Conservation (phyloP, 352 stramenopile species). For the Globisporangium uncinulatum region DNA sequence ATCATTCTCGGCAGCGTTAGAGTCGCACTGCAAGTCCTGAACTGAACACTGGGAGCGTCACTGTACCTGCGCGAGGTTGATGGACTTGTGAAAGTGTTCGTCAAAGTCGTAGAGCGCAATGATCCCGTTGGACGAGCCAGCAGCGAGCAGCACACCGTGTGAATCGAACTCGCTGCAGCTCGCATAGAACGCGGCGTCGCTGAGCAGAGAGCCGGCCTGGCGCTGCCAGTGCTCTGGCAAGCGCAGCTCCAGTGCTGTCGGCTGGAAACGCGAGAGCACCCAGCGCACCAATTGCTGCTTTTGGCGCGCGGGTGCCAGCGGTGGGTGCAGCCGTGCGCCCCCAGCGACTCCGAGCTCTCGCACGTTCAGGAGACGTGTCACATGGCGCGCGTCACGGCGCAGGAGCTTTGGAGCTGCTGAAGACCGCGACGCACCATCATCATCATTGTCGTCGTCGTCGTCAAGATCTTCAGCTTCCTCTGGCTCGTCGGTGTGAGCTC, state of each 20-base stretch:
- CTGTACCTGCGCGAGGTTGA: conserved; percentile 43
- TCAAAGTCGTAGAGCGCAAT: conserved; percentile 80
- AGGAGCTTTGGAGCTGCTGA: conserved; percentile 1
- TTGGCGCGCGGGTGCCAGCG: conserved; percentile 22
- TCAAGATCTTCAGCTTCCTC: background rate
- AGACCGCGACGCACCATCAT: background rate
- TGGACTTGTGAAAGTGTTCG: conserved; percentile 54
- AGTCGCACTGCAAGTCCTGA: background rate
- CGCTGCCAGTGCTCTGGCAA: conserved; percentile 40
- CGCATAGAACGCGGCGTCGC: conserved; percentile 33
- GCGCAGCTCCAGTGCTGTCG: conserved; percentile 34
- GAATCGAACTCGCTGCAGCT: conserved; percentile 70
- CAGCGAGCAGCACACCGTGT: conserved; percentile 57
- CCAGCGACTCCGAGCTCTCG: conserved; percentile 30
- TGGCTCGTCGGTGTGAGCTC: background rate
- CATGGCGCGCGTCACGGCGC: conserved; percentile 17
- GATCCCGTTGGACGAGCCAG: conserved; percentile 57
- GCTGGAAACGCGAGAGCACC: conserved; percentile 42
- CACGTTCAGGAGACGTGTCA: conserved; percentile 29
- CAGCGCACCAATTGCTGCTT: conserved; percentile 51
- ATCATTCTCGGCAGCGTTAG: background rate
- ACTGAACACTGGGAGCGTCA: background rate
- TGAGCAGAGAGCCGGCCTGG: conserved; percentile 18
- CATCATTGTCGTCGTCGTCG: background rate
- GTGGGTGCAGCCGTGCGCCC: conserved; percentile 14